Evolutionary conservation across 495 filamentous ascomycete genomes (phyloP), one percentile per base, ranked within the genome.

Genomic region (Delitschia confertaspora): DNA sequence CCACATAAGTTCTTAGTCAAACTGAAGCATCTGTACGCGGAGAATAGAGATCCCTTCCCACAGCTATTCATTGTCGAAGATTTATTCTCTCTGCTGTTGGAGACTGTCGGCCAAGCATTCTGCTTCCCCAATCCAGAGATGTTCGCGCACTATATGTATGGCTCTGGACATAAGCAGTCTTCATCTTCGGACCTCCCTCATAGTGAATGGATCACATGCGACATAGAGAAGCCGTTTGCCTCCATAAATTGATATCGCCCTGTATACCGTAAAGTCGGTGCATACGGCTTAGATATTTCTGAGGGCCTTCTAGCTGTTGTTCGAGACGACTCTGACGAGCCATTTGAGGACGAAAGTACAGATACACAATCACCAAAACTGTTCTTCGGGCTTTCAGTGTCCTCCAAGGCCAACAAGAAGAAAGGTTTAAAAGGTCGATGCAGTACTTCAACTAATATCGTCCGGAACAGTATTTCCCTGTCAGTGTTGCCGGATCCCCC

Each of bases 41-140:
- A n/a, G n/a, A n/a, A n/a, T n/a, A n/a, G n/a, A n/a, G n/a, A n/a
- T n/a, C n/a, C n/a, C n/a, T n/a, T n/a, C n/a, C n/a, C n/a, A n/a
- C n/a, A n/a, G 9, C 18, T 58, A 4, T 39, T 60, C 14, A 40
- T 59, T 17, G 43, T 53, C 21, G 57, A 60, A 38, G 57, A 60
- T 33, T 40, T 60, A n/a, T 52, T 36, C 11, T 47, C 56, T 32
- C 21, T 29, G n/a, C 19, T 44, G 25, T 41, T 60, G 10, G 51
- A 53, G 37, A 21, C 32, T 18, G 38, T 59, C 33, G 52, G 52
- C 8, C 22, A 36, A 26, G 16, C 19, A 2, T 47, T 59, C 6
- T 30, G 41, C 19, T 22, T 56, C 11, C 41, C 41, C 10, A 37
- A 49, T 19, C 57, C 56, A 30, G 38, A 56, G 35, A 48, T 59